These are phyloP conservation scores for Neurospora tetrasperma DNA, from an alignment of 495 filamentous ascomycete species.

Conservation along the genomic window DNA sequence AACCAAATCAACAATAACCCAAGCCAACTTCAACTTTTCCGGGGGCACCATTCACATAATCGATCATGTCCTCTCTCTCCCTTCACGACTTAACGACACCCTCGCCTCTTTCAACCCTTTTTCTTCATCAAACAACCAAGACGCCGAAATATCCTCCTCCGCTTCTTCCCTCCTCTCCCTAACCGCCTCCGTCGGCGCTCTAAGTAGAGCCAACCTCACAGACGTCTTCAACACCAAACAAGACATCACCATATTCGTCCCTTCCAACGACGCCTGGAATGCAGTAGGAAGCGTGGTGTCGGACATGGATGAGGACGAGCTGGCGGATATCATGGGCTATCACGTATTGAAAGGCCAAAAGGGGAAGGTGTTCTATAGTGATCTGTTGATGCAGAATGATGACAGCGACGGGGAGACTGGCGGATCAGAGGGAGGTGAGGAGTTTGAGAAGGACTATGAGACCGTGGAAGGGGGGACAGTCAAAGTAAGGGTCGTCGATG, in stretches of 20 bases:
- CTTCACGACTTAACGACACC: conserved; percentile 40
- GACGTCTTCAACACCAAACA: conserved; percentile 26
- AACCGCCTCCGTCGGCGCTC: conserved; percentile 47
- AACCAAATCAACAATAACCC: not conserved
- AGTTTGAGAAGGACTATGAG: conserved; percentile 1
- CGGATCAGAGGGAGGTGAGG: conserved; percentile 31
- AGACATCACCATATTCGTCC: conserved; percentile 55
- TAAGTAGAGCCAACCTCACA: conserved; percentile 35
- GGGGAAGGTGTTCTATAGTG: conserved; percentile 42
- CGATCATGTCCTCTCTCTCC: conserved; percentile 47
- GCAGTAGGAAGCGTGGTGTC: conserved; percentile 14
- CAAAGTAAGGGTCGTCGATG: not conserved
- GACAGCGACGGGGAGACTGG: conserved; percentile 20
- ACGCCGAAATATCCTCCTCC: conserved; percentile 12
- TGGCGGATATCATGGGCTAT: conserved; percentile 18
- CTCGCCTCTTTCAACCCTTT: conserved; percentile 2
- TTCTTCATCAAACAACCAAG: not conserved
- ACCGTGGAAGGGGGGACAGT: not conserved
- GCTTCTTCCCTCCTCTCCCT: conserved; percentile 16
- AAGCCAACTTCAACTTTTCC: conserved; percentile 47
- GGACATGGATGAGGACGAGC: conserved; percentile 2
- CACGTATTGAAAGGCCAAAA: conserved; percentile 26
- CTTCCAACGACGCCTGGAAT: conserved; percentile 18
- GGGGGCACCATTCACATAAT: conserved; percentile 59
- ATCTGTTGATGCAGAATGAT: conserved; percentile 20